phyloP scores from a whole-genome alignment of 225 moss, liverwort and hornwort genomes.

The Pseudoscleropodium purum region DNA sequence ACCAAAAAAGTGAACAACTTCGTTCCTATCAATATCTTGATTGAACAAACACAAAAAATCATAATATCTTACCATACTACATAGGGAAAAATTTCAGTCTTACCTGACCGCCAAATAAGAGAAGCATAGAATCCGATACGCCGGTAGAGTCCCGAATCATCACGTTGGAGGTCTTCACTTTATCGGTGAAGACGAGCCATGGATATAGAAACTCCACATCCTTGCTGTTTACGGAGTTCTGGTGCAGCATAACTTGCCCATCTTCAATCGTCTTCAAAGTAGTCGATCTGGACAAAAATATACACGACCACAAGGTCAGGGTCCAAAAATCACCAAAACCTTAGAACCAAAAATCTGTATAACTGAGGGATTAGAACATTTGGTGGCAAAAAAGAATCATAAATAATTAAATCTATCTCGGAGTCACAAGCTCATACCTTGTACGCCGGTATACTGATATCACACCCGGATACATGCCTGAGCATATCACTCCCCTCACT shows the following conservation, averaged over 20 bases:
- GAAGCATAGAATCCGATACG: constrained; percentile 78
- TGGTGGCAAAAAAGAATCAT: background rate
- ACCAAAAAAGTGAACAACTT: background rate
- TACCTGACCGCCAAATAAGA: constrained; percentile 87
- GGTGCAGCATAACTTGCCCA: constrained; percentile 94
- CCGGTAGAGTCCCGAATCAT: constrained; percentile 90
- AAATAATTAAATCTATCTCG: background rate
- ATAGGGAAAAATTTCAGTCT: background rate
- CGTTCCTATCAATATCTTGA: background rate
- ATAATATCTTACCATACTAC: background rate
- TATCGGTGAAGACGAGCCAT: constrained; percentile 95
- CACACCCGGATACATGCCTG: constrained; percentile 94
- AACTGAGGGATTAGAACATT: background rate
- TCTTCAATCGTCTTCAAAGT: constrained; percentile 91
- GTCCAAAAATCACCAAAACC: background rate
- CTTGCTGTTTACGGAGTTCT: constrained; percentile 78
- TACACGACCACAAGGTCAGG: background rate
- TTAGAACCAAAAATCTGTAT: background rate
- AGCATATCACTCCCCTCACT: constrained; percentile 88
- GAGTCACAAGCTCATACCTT: constrained; percentile 17
- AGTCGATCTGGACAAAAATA: constrained; percentile 39
- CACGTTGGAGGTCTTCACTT: constrained; percentile 89
- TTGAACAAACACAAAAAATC: background rate
- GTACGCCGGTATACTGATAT: constrained; percentile 72
- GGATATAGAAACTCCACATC: constrained; percentile 60